Evolutionary conservation across 306 rosid species (phyloP).

Genomic region (Vicia villosa): DNA sequence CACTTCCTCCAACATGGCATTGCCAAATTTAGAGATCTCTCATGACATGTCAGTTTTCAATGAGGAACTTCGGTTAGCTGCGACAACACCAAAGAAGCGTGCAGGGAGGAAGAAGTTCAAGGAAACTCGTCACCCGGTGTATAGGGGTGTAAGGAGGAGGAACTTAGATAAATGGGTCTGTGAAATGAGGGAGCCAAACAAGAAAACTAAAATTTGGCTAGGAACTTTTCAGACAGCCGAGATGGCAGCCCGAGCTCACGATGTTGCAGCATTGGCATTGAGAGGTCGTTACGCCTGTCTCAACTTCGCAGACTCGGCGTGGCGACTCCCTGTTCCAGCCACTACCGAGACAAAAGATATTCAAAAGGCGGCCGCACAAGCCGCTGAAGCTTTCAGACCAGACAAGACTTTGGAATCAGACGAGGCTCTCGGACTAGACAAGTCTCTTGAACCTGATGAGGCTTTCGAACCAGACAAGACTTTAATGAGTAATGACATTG

Average conservation of each 20-base stretch:
- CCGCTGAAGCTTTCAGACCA: constrained; percentile 69
- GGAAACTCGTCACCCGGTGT: background rate
- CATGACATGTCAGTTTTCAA: constrained; percentile 6
- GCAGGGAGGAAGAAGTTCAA: background rate
- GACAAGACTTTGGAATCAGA: background rate
- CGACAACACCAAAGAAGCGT: background rate
- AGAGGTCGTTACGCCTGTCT: constrained; percentile 63
- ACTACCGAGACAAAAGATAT: constrained; percentile 58
- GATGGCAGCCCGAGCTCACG: constrained; percentile 90
- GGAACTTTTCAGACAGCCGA: constrained; percentile 71
- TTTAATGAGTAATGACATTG: background rate
- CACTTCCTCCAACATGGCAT: no score
- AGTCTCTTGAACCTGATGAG: constrained; percentile 31
- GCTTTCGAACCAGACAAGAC: constrained; percentile 48
- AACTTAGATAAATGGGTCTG: constrained; percentile 80
- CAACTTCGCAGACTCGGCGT: constrained; percentile 72
- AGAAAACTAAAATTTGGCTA: constrained; percentile 55
- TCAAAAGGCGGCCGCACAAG: constrained; percentile 59
- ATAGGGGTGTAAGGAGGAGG: constrained; percentile 69
- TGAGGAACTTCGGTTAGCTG: constrained; percentile 54
- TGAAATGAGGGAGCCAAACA: constrained; percentile 85
- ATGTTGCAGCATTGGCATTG: constrained; percentile 72
- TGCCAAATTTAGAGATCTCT: no score
- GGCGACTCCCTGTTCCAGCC: constrained; percentile 60
- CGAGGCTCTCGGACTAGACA: constrained; percentile 52